These are phyloP conservation scores for Ramicandelaber brevisporus DNA, from an alignment of 192 early-diverging fungal species.

Conservation along the genomic window DNA sequence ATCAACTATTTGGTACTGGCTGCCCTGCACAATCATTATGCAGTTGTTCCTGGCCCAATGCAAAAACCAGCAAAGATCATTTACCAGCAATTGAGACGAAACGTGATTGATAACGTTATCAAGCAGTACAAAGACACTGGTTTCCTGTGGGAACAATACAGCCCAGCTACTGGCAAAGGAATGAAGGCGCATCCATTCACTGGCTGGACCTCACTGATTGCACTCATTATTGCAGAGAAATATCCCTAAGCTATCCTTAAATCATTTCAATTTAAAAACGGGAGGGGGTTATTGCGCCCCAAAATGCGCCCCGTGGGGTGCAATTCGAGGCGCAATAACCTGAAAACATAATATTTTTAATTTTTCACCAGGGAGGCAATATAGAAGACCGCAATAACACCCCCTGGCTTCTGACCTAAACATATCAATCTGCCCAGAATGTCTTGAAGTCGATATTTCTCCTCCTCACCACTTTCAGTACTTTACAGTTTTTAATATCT, in stretches of 20 bases:
- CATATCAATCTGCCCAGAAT: too few species aligned
- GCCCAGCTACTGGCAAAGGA: conserved; percentile 38
- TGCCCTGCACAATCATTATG: conserved; percentile 39
- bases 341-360: too few species aligned
- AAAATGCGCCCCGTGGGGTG: too few species aligned
- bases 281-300: too few species aligned
- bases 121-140: conserved; percentile 48
- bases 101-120: conserved; percentile 49
- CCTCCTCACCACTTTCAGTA: too few species aligned
- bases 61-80: conserved; percentile 36
- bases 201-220: conserved; percentile 70
- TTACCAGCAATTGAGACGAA: conserved; percentile 44
- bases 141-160: conserved; percentile 87
- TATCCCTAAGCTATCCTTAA: conserved; percentile 9
- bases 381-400: too few species aligned
- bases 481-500: too few species aligned
- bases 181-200: conserved; percentile 80
- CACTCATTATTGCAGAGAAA: conserved; percentile 64
- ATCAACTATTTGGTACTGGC: conserved; percentile 63
- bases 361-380: too few species aligned
- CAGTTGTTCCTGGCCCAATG: conserved; percentile 28
- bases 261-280: too few species aligned
- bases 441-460: too few species aligned
- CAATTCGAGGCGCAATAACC: too few species aligned
- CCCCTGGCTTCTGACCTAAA: too few species aligned